Evolutionary conservation across 139 green algal genomes (phyloP).

Genomic region (Nannochloris sp.): DNA sequence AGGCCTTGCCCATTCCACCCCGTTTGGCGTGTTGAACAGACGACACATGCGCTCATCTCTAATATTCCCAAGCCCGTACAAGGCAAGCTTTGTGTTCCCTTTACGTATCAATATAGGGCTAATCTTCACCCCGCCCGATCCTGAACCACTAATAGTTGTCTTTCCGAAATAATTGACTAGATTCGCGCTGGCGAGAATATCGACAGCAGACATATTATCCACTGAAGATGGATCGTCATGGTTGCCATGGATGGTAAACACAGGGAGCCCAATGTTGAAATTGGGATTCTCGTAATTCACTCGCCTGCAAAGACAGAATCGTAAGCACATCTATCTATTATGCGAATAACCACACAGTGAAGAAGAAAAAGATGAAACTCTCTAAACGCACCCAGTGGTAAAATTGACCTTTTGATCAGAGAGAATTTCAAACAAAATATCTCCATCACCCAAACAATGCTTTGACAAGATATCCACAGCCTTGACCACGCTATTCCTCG

Average conservation of each 20-base stretch:
- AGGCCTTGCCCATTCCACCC: slow-evolving; percentile 55
- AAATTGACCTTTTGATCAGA: slow-evolving; percentile 79
- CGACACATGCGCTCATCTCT: slow-evolving; percentile 84
- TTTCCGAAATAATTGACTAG: slow-evolving; percentile 99
- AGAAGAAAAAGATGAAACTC: no score
- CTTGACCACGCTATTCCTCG: slow-evolving; percentile 61
- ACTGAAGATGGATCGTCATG: slow-evolving; percentile 90
- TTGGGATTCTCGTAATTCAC: slow-evolving; percentile 89
- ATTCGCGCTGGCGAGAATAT: slow-evolving; percentile 72
- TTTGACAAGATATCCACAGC: slow-evolving; percentile 71
- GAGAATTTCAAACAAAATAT: slow-evolving; percentile 66
- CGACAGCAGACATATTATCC: slow-evolving; percentile 87
- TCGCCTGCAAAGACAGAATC: slow-evolving; percentile 17
- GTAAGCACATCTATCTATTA: no score
- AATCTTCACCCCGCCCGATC: slow-evolving; percentile 27
- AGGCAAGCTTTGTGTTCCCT: slow-evolving; percentile 74
- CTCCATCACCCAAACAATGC: slow-evolving; percentile 70
- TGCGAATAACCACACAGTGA: no score
- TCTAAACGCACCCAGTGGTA: slow-evolving; percentile 42
- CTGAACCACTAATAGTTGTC: slow-evolving; percentile 18
- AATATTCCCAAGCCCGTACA: slow-evolving; percentile 94
- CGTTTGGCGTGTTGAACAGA: slow-evolving; percentile 71
- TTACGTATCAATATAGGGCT: slow-evolving; percentile 67
- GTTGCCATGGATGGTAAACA: slow-evolving; percentile 99
- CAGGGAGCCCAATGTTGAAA: slow-evolving; percentile 85